Evolutionary conservation across 129 eudicot genomes (phyloP).

Genomic region (Centaurea solstitialis): DNA sequence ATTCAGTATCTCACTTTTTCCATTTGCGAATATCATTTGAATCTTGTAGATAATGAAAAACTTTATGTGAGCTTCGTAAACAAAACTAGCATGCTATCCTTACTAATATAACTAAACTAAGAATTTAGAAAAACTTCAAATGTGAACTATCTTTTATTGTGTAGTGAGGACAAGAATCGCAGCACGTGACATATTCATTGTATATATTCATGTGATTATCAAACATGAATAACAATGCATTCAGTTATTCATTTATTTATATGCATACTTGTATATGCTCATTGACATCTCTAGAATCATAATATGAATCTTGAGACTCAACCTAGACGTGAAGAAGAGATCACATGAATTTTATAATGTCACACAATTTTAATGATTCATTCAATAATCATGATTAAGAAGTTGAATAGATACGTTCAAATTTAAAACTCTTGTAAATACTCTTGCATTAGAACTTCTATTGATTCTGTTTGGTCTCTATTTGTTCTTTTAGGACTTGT

Average conservation of each 20-base stretch:
- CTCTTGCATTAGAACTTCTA: background rate
- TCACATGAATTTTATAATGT: background rate
- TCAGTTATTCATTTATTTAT: background rate
- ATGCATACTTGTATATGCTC: background rate
- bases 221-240: too few relatives aligned
- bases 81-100: too few relatives aligned
- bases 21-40: too few relatives aligned
- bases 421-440: background rate
- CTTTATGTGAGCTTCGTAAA: too few relatives aligned
- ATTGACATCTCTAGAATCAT: background rate
- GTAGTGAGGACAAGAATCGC: too few relatives aligned
- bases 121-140: too few relatives aligned
- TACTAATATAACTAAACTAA: too few relatives aligned
- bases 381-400: background rate
- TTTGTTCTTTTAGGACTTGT: background rate
- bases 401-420: background rate
- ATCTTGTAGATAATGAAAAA: too few relatives aligned
- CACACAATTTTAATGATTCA: background rate
- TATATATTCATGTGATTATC: too few relatives aligned
- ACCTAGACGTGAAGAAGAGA: background rate
- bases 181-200: too few relatives aligned
- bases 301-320: background rate
- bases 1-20: too few relatives aligned
- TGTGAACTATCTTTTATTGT: too few relatives aligned
- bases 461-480: background rate